Percentiles rank a stretch among this genome's conserved stretches.
Conservation (phyloP, 306 rosid genomes). For the Casuarina glauca region DNA sequence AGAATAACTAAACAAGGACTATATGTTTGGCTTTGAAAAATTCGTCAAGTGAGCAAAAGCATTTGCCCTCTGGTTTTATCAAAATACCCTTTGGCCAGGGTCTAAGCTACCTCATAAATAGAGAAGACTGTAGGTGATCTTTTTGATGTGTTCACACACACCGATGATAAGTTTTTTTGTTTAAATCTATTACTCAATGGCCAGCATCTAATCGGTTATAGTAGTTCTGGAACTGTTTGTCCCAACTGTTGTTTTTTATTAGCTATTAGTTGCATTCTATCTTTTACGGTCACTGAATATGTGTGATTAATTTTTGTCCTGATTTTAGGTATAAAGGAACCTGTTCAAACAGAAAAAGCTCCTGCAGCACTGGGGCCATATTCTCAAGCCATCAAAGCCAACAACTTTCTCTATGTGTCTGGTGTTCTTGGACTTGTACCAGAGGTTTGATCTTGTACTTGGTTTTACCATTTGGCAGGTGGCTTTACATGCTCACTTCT, state of each 20-base stretch:
- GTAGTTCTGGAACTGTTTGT: neutral
- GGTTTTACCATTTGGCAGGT: neutral
- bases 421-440: constrained; percentile 94
- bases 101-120: neutral
- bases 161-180: neutral
- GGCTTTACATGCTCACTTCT: constrained; percentile 4
- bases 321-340: constrained; percentile 65
- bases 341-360: constrained; percentile 83
- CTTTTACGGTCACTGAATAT: neutral
- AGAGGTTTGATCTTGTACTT: constrained; percentile 49
- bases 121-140: neutral
- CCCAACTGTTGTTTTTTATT: neutral
- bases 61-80: neutral
- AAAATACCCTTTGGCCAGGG: constrained; percentile 2
- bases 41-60: neutral
- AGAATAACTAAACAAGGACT: neutral
- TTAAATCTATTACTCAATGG: neutral
- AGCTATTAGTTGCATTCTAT: neutral
- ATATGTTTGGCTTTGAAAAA: neutral
- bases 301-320: constrained; percentile 10
- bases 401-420: constrained; percentile 74
- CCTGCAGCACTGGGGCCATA: constrained; percentile 97
- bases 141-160: neutral
- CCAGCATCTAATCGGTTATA: neutral
- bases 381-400: constrained; percentile 91